Percentiles rank a stretch among this genome's conserved stretches.
These are phyloP conservation scores for Diplogelasinospora grovesii DNA, from an alignment of 495 filamentous ascomycete species.

Conservation along the genomic window DNA sequence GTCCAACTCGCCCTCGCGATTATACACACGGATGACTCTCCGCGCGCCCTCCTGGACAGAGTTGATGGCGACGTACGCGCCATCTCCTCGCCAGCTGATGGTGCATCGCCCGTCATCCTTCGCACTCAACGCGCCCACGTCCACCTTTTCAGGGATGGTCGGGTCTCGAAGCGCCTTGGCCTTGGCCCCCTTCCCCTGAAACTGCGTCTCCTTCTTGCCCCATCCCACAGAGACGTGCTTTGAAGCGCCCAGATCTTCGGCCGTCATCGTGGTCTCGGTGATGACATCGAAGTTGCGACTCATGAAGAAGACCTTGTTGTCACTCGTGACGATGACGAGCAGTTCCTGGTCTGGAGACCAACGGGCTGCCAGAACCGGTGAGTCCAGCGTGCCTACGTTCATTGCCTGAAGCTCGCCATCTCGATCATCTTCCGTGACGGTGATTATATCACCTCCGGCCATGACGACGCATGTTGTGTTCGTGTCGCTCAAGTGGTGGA, in stretches of 20 bases:
- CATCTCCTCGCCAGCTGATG: slow-evolving; percentile 93
- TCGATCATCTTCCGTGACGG: slow-evolving; percentile 69
- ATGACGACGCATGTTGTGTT: slow-evolving; percentile 71
- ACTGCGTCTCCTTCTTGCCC: slow-evolving; percentile 98
- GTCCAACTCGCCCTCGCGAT: slow-evolving; percentile 80
- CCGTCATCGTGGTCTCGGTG: slow-evolving; percentile 59
- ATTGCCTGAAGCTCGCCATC: slow-evolving; percentile 59
- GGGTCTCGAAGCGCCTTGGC: slow-evolving; percentile 86
- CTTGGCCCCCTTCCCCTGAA: slow-evolving; percentile 87
- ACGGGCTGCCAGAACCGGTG: slow-evolving; percentile 77
- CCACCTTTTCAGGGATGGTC: slow-evolving; percentile 88
- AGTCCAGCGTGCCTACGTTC: slow-evolving; percentile 88
- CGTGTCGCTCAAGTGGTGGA: slow-evolving; percentile 81
- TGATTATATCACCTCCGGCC: slow-evolving; percentile 83
- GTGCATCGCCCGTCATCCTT: slow-evolving; percentile 61
- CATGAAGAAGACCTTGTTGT: slow-evolving; percentile 82
- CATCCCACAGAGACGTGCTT: slow-evolving; percentile 97
- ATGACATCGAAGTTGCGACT: slow-evolving; percentile 83
- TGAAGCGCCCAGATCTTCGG: slow-evolving; percentile 76
- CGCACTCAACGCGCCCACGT: slow-evolving; percentile 68
- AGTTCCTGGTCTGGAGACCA: slow-evolving; percentile 97
- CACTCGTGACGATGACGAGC: slow-evolving; percentile 71
- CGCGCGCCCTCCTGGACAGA: slow-evolving; percentile 58
- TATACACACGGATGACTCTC: slow-evolving; percentile 80
- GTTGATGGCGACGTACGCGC: slow-evolving; percentile 83